Percentiles rank a stretch among this genome's conserved stretches.
phyloP scores from a whole-genome alignment of 2,329 filamentous ascomycete genomes.

The Venturia nashicola region DNA sequence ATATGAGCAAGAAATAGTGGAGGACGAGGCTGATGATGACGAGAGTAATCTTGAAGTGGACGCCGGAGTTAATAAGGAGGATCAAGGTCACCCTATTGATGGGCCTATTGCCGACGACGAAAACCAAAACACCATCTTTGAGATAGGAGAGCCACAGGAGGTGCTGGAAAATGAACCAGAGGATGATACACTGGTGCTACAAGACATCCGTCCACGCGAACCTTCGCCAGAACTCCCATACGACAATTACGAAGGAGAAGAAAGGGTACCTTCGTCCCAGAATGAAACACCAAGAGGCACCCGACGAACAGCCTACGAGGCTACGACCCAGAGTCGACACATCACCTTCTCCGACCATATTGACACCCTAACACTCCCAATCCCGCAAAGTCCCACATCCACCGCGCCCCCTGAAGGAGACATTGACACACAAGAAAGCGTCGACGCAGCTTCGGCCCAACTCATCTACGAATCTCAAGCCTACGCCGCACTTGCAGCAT shows the following conservation, averaged over 20 bases:
- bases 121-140: neutral
- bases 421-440: neutral
- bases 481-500: neutral
- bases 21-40: neutral
- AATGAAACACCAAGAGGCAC: neutral
- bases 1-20: neutral
- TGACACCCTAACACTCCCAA: neutral
- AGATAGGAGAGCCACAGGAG: neutral
- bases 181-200: neutral
- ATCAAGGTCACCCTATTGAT: neutral
- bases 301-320: neutral
- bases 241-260: neutral
- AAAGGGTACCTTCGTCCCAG: neutral
- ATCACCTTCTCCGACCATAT: neutral
- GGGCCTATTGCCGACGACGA: neutral
- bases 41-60: neutral
- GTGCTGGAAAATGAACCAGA: neutral
- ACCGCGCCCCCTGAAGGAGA: neutral
- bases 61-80: neutral
- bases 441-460: neutral
- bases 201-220: neutral
- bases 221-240: neutral
- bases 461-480: conserved; percentile 4
- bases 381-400: neutral
- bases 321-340: neutral